Evolutionary conservation across 73 alveolate genomes (phyloP).

Genomic region (Blepharisma japonicum): DNA sequence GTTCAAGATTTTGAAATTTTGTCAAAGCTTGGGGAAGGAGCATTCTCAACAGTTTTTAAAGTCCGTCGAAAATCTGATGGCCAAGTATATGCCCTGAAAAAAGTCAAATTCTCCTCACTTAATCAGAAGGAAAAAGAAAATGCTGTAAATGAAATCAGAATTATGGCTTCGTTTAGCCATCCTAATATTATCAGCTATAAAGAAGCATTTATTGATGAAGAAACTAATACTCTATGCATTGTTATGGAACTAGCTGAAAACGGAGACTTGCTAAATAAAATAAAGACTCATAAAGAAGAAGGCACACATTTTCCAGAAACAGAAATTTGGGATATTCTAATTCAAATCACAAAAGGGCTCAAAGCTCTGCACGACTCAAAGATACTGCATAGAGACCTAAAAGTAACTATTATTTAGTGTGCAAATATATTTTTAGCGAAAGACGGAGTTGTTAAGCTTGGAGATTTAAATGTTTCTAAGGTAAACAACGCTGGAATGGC

Average conservation of each 20-base stretch:
- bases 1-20: slow-evolving; percentile 43
- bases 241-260: slow-evolving; percentile 78
- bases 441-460: slow-evolving; percentile 82
- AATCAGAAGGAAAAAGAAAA: slow-evolving; percentile 40
- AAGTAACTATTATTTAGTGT: background rate
- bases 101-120: slow-evolving; percentile 37
- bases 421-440: slow-evolving; percentile 81
- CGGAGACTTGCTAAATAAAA: slow-evolving; percentile 71
- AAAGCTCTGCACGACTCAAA: slow-evolving; percentile 49
- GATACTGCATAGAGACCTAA: slow-evolving; percentile 47
- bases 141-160: slow-evolving; percentile 48
- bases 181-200: slow-evolving; percentile 43
- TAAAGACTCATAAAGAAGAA: slow-evolving; percentile 47
- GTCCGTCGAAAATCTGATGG: slow-evolving; percentile 46
- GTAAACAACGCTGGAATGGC: slow-evolving; percentile 81
- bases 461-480: slow-evolving; percentile 91
- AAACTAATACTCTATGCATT: slow-evolving; percentile 45
- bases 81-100: slow-evolving; percentile 49
- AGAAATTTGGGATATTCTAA: no score
- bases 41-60: slow-evolving; percentile 45
- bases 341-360: no score
- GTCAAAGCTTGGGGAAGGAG: slow-evolving; percentile 43
- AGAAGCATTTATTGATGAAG: slow-evolving; percentile 46
- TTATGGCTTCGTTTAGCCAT: slow-evolving; percentile 38
- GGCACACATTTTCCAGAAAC: background rate